A percentile compares a stretch with the other conserved stretches of the same genome.
Conservation (phyloP, 805 yeast species). For the Saturnispora kantuleensis region DNA sequence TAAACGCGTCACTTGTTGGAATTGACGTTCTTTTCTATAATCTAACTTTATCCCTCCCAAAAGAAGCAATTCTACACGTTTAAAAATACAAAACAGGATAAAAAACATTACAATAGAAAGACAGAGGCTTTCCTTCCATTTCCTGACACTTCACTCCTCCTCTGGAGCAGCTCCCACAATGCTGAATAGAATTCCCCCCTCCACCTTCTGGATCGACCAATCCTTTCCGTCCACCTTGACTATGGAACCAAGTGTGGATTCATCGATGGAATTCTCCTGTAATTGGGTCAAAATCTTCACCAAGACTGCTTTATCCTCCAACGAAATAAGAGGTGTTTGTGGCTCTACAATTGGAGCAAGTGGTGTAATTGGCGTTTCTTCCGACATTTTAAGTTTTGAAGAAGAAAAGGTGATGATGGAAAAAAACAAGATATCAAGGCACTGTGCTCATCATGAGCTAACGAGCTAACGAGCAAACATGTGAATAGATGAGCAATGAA, state of each 20-base stretch:
- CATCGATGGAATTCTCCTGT: not conserved
- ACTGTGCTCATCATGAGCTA: too few species aligned
- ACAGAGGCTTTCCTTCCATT: too few species aligned
- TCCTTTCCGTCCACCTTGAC: slow-evolving; percentile 1
- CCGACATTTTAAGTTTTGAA: not conserved
- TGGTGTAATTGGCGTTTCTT: not conserved
- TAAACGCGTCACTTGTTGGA: not conserved
- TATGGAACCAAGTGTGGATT: not conserved
- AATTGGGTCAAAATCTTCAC: slow-evolving; percentile 3
- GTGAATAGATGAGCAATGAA: too few species aligned
- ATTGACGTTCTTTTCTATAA: too few species aligned
- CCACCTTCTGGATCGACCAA: slow-evolving; percentile 3
- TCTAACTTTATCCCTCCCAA: too few species aligned
- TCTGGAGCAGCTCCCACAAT: not conserved
- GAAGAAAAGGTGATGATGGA: not conserved
- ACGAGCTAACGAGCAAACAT: too few species aligned
- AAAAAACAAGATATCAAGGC: too few species aligned
- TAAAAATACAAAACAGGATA: too few species aligned
- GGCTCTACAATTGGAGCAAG: not conserved
- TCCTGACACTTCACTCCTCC: not conserved
- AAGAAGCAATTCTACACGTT: too few species aligned
- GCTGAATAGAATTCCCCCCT: slow-evolving; percentile 2
- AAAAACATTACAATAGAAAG: too few species aligned
- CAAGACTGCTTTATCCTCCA: slow-evolving; percentile 1
- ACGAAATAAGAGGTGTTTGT: not conserved